A percentile compares a stretch with the other conserved stretches of the same genome.
These are phyloP conservation scores for Eucommia ulmoides DNA, from an alignment of 257 asterid species.

Conservation along the genomic window DNA sequence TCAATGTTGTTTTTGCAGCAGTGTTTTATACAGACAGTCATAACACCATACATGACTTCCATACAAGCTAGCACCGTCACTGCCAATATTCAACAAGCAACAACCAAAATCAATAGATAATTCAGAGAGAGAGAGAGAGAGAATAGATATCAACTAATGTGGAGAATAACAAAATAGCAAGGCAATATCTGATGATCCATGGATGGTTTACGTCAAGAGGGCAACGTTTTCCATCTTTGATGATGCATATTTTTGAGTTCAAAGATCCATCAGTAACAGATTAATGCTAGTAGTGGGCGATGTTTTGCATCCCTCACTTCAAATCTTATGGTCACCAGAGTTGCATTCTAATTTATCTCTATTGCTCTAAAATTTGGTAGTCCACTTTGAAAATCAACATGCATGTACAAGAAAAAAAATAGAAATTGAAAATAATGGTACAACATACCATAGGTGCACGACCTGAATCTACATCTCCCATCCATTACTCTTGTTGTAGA, in stretches of 20 bases:
- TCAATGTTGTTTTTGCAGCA: no score
- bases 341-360: conserved; percentile 17
- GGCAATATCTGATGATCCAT: conserved; percentile 18
- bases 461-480: conserved; percentile 13
- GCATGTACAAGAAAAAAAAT: not conserved
- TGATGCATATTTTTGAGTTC: conserved; percentile 5
- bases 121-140: conserved; percentile 1
- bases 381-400: conserved; percentile 5
- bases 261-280: conserved; percentile 10
- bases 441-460: conserved; percentile 23
- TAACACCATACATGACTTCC: no score
- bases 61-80: no score
- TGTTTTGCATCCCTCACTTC: conserved; percentile 17
- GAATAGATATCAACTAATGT: conserved; percentile 14
- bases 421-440: not conserved
- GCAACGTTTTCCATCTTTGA: conserved; percentile 13
- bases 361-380: conserved; percentile 18
- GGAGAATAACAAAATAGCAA: conserved; percentile 14
- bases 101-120: no score
- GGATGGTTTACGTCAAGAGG: conserved; percentile 16
- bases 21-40: no score
- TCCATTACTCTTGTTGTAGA: conserved; percentile 20
- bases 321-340: conserved; percentile 16
- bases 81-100: no score
- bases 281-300: conserved; percentile 10